A percentile compares a stretch with the other conserved stretches of the same genome.
Evolutionary conservation across 2,329 filamentous ascomycete species (phyloP).

Genomic region (Colletotrichum cordylinicola): DNA sequence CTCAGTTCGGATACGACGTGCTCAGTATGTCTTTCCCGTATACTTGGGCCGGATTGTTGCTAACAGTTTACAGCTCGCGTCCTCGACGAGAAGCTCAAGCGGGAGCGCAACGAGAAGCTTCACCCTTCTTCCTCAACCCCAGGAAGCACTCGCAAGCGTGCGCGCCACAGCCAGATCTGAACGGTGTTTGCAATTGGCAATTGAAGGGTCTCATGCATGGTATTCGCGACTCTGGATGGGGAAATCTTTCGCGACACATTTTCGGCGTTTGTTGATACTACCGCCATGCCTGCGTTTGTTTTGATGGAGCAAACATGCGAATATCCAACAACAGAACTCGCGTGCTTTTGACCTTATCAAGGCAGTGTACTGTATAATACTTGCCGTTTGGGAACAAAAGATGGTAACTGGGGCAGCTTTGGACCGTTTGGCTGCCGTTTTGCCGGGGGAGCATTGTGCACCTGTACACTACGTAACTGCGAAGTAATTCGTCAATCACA

Average conservation of each 20-base stretch:
- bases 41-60: neutral
- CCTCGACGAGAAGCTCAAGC: conserved; percentile 70
- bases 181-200: neutral
- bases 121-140: conserved; percentile 46
- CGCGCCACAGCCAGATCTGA: conserved; percentile 51
- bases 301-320: neutral
- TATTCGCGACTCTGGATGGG: neutral
- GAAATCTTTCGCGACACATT: neutral
- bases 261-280: neutral
- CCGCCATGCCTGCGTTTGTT: neutral
- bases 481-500: neutral
- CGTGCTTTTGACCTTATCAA: neutral
- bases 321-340: neutral
- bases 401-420: neutral
- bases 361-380: neutral
- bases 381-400: neutral
- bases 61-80: conserved; percentile 56
- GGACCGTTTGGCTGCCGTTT: neutral
- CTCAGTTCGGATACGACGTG: conserved; percentile 92
- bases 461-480: neutral
- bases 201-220: neutral
- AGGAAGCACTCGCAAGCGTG: conserved; percentile 61
- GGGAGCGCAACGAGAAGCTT: conserved; percentile 66
- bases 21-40: conserved; percentile 62
- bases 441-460: neutral